These are phyloP conservation scores for Talaromyces nanjingensis DNA, from an alignment of 495 filamentous ascomycete genomes.

Conservation along the genomic window DNA sequence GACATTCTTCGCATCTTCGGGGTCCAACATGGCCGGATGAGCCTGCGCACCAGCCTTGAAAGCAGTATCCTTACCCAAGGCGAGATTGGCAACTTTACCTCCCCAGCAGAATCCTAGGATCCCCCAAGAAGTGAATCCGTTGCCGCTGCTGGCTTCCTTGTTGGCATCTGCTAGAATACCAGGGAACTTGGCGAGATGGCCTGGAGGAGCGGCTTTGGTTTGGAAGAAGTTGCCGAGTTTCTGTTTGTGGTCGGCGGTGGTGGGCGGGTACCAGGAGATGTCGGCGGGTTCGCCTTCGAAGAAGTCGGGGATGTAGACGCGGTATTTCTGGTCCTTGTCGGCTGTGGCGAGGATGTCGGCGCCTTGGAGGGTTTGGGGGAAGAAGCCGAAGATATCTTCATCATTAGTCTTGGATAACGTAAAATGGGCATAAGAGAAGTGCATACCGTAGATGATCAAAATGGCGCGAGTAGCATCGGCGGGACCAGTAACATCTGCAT, in stretches of 20 bases:
- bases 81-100: slow-evolving; percentile 69
- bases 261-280: slow-evolving; percentile 60
- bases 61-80: slow-evolving; percentile 45
- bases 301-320: slow-evolving; percentile 53
- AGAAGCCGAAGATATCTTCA: slow-evolving; percentile 51
- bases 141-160: slow-evolving; percentile 29
- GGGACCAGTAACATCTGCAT: slow-evolving; percentile 47
- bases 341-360: slow-evolving; percentile 49
- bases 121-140: slow-evolving; percentile 66
- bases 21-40: slow-evolving; percentile 87
- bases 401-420: slow-evolving; percentile 10
- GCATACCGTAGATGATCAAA: slow-evolving; percentile 43
- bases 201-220: slow-evolving; percentile 56
- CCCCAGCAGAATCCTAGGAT: slow-evolving; percentile 95
- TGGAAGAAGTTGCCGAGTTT: slow-evolving; percentile 71
- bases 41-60: slow-evolving; percentile 65
- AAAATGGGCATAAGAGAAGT: neutral
- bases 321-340: slow-evolving; percentile 41
- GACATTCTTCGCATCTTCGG: slow-evolving; percentile 52
- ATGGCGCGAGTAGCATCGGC: slow-evolving; percentile 45
- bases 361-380: slow-evolving; percentile 48
- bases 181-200: slow-evolving; percentile 57
- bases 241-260: slow-evolving; percentile 73
- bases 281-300: slow-evolving; percentile 44
- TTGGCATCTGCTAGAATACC: slow-evolving; percentile 50